Percentiles rank a stretch among this genome's conserved stretches.
Evolutionary conservation across 2,329 filamentous ascomycete species (phyloP).

Genomic region (Periconia digitata): DNA sequence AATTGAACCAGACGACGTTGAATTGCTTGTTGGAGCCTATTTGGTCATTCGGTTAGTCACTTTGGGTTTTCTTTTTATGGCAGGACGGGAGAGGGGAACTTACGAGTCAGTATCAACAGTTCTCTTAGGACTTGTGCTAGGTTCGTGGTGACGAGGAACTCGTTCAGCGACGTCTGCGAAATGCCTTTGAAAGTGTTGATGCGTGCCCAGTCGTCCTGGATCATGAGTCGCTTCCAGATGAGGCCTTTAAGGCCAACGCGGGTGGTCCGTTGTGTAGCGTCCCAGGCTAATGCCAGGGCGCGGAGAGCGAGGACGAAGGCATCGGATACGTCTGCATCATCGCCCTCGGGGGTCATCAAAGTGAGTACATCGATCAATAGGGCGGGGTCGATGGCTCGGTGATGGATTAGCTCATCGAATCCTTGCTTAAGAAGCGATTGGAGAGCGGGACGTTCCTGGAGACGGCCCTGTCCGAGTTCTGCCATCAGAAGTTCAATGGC

Average conservation of each 20-base stretch:
- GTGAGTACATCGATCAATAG: slow-evolving; percentile 76
- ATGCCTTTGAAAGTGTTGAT: slow-evolving; percentile 78
- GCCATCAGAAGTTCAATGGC: slow-evolving; percentile 76
- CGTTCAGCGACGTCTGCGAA: slow-evolving; percentile 68
- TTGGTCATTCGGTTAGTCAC: not conserved
- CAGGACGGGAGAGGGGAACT: slow-evolving; percentile 22
- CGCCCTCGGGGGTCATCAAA: slow-evolving; percentile 63
- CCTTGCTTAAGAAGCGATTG: slow-evolving; percentile 70
- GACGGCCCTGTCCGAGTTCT: slow-evolving; percentile 57
- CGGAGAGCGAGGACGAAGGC: slow-evolving; percentile 77
- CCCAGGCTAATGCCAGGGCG: slow-evolving; percentile 55
- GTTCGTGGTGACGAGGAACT: slow-evolving; percentile 62
- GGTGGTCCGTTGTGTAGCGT: slow-evolving; percentile 50
- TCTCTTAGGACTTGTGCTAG: slow-evolving; percentile 68
- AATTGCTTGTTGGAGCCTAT: not conserved
- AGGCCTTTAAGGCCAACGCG: slow-evolving; percentile 56
- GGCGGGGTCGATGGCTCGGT: slow-evolving; percentile 64
- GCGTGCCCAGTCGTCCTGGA: slow-evolving; percentile 80
- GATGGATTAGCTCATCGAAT: slow-evolving; percentile 69
- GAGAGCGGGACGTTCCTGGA: slow-evolving; percentile 66
- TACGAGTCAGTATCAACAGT: slow-evolving; percentile 64
- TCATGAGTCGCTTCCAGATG: slow-evolving; percentile 88
- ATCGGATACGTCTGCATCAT: slow-evolving; percentile 49
- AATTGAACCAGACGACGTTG: not conserved
- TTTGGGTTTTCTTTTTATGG: not conserved